Percentiles rank a stretch among this genome's conserved stretches.
phyloP scores from a whole-genome alignment of 257 asterid species.

The Gentiana macrophylla region DNA sequence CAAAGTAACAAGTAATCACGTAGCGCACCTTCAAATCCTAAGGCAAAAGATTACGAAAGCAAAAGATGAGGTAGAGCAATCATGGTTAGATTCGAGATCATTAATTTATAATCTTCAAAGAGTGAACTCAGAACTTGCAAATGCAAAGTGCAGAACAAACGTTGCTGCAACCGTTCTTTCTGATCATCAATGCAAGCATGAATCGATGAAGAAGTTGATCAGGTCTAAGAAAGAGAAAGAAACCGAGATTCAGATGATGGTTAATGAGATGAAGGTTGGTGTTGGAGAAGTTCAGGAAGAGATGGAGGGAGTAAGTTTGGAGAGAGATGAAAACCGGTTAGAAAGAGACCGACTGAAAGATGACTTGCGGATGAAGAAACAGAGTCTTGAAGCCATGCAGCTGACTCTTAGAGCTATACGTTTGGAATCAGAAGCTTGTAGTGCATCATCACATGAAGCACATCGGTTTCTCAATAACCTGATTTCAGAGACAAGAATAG shows the following conservation, averaged over 20 bases:
- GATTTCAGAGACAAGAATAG: no score
- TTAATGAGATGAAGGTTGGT: conserved; percentile 23
- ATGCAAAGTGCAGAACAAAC: conserved; percentile 14
- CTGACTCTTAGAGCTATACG: conserved; percentile 36
- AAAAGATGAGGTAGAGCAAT: conserved; percentile 50
- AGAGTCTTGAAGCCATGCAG: conserved; percentile 38
- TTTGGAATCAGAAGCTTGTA: conserved; percentile 38
- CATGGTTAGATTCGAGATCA: conserved; percentile 62
- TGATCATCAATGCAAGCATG: conserved; percentile 7
- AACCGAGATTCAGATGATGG: conserved; percentile 12
- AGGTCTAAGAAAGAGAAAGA: conserved; percentile 38
- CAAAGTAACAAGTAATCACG: neutral
- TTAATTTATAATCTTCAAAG: conserved; percentile 53
- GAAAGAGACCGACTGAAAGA: conserved; percentile 25
- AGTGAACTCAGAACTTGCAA: conserved; percentile 32
- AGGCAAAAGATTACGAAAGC: conserved; percentile 37
- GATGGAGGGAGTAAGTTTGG: conserved; percentile 30
- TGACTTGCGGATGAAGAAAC: conserved; percentile 30
- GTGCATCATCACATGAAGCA: conserved; percentile 41
- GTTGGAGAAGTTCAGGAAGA: conserved; percentile 32
- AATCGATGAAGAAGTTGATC: conserved; percentile 17
- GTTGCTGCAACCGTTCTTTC: conserved; percentile 5
- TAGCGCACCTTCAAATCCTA: conserved; percentile 25
- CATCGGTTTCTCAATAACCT: conserved; percentile 15
- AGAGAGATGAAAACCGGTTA: conserved; percentile 34